A percentile compares a stretch with the other conserved stretches of the same genome.
phyloP scores from a whole-genome alignment of 768 basidiomycete genomes.

The Polyporus arcularius region DNA sequence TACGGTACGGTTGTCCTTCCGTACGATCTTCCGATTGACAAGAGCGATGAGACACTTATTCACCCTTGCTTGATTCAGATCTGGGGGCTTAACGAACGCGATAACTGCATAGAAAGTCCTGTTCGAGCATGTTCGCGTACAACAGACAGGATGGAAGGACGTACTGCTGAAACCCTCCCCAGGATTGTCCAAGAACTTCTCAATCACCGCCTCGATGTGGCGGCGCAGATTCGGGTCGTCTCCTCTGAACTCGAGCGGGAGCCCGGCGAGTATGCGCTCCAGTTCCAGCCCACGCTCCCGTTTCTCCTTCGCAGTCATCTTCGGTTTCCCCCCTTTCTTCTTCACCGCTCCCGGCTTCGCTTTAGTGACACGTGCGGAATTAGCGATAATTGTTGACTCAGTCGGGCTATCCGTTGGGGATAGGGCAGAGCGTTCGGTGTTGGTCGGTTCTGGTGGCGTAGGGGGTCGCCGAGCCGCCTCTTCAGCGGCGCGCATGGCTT shows the following conservation, averaged over 20 bases:
- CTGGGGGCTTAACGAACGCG: constrained; percentile 76
- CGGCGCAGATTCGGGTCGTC: constrained; percentile 80
- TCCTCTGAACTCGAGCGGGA: constrained; percentile 91
- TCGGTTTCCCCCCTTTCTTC: constrained; percentile 58
- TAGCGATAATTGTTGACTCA: constrained; percentile 35
- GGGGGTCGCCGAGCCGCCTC: constrained; percentile 31
- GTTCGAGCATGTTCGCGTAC: background rate
- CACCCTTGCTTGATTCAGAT: constrained; percentile 86
- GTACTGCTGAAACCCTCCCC: constrained; percentile 63
- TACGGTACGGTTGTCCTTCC: constrained; percentile 60
- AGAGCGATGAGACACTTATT: constrained; percentile 94
- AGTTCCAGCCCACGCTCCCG: constrained; percentile 73
- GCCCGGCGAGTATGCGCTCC: constrained; percentile 70
- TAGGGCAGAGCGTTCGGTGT: constrained; percentile 31
- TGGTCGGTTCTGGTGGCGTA: constrained; percentile 25
- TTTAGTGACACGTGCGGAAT: constrained; percentile 39
- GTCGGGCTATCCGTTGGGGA: constrained; percentile 37
- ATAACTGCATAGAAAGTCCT: constrained; percentile 48
- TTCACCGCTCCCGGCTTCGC: constrained; percentile 40
- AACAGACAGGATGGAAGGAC: constrained; percentile 11
- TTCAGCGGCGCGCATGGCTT: constrained; percentile 45
- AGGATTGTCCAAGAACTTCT: constrained; percentile 67
- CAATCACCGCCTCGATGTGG: constrained; percentile 81
- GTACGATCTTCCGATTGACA: constrained; percentile 82
- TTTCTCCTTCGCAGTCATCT: constrained; percentile 78